A percentile compares a stretch with the other conserved stretches of the same genome.
These are phyloP conservation scores for Psidium friedrichsthalianum DNA, from an alignment of 345 rosid species.

Conservation along the genomic window DNA sequence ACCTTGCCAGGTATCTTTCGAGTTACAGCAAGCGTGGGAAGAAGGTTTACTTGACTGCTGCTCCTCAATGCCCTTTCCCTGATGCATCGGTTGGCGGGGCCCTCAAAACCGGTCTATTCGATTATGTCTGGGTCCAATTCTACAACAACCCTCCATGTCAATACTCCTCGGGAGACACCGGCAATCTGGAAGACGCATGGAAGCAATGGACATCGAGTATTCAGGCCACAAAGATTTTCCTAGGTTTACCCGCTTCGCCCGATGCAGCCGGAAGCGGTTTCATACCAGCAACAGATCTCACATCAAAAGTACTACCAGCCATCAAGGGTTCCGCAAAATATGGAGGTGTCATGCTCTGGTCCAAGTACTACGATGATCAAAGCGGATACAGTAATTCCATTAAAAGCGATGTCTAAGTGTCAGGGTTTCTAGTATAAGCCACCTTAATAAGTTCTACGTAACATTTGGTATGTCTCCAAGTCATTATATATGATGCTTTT, in stretches of 20 bases:
- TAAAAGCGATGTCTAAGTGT: slow-evolving; percentile 17
- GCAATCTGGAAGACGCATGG: slow-evolving; percentile 34
- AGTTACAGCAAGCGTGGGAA: slow-evolving; percentile 15
- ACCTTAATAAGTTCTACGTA: neutral
- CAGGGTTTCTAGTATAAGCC: neutral
- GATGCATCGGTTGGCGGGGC: slow-evolving; percentile 33
- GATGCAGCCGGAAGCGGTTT: slow-evolving; percentile 48
- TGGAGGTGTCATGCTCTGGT: slow-evolving; percentile 66
- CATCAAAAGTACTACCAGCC: slow-evolving; percentile 26
- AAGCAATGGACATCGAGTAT: slow-evolving; percentile 40
- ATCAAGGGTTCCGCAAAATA: slow-evolving; percentile 32
- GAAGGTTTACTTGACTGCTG: slow-evolving; percentile 49
- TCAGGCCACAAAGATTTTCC: slow-evolving; percentile 18
- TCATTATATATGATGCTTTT: neutral
- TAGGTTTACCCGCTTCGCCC: slow-evolving; percentile 51
- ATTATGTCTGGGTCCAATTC: slow-evolving; percentile 50
- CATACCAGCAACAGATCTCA: slow-evolving; percentile 28
- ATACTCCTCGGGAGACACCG: slow-evolving; percentile 17
- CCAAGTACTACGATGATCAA: slow-evolving; percentile 38
- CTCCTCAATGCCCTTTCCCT: slow-evolving; percentile 64
- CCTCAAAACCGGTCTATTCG: slow-evolving; percentile 37
- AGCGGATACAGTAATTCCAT: slow-evolving; percentile 43
- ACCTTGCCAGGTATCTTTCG: slow-evolving; percentile 27
- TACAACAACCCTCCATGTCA: slow-evolving; percentile 57
- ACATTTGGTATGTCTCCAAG: neutral